Conservation (phyloP, 176 grass and related monocot species). For the Saccharum spontaneum region DNA sequence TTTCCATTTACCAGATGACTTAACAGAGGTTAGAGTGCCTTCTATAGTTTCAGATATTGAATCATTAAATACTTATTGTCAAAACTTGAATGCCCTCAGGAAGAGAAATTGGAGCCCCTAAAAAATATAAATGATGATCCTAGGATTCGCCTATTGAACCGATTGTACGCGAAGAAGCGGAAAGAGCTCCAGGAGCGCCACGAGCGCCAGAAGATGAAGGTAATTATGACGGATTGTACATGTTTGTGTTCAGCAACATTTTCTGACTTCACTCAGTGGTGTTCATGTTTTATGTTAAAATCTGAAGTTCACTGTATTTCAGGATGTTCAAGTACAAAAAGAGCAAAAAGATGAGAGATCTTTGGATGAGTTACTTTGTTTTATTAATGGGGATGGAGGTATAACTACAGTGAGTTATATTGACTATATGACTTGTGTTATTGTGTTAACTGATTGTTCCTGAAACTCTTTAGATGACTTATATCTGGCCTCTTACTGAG, state of each 20-base stretch:
- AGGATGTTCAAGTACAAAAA: conserved; percentile 80
- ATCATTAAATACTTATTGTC: conserved; percentile 28
- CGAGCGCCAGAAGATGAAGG: conserved; percentile 91
- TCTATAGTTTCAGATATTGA: conserved; percentile 13
- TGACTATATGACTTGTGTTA: conserved; percentile 40
- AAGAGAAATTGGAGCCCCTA: conserved; percentile 99
- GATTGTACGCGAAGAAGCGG: conserved; percentile 96
- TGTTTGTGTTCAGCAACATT: conserved; percentile 3
- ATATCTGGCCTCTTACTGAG: not conserved
- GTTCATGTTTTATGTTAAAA: conserved; percentile 22
- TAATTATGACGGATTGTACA: conserved; percentile 6
- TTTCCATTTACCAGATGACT: conserved; percentile 96
- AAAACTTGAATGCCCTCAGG: conserved; percentile 58
- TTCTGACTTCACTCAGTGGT: not conserved
- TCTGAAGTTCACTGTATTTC: conserved; percentile 42
- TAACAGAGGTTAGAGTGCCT: conserved; percentile 69
- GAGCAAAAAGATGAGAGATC: conserved; percentile 89
- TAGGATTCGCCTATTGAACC: conserved; percentile 92
- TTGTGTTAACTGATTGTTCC: not conserved
- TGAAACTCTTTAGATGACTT: not conserved
- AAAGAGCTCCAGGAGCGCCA: conserved; percentile 95
- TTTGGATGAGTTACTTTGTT: conserved; percentile 97
- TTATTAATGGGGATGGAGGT: conserved; percentile 99
- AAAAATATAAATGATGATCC: conserved; percentile 99
- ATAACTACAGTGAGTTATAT: conserved; percentile 62